Conservation (phyloP, 208 protist genomes). For the Leishmania major region DNA sequence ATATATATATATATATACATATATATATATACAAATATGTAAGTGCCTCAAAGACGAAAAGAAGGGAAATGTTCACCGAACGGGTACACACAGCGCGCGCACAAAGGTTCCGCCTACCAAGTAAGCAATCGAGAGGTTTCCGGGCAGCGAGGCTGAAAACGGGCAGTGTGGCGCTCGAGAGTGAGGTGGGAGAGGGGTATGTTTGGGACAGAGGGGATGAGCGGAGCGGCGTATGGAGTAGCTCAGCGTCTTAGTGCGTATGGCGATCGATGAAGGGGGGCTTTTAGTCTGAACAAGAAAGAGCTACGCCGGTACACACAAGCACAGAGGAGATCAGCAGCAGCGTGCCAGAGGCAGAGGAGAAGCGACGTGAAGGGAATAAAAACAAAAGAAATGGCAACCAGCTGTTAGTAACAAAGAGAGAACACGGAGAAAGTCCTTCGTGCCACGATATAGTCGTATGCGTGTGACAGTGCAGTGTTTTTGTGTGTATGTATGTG, state of each 20-base stretch:
- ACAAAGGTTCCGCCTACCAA: not conserved
- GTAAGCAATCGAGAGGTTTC: too few species aligned
- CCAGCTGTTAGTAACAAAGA: not conserved
- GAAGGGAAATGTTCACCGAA: not conserved
- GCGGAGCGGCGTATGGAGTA: not conserved
- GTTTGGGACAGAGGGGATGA: not conserved
- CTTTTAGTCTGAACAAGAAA: not conserved
- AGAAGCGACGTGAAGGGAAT: constrained; percentile 6
- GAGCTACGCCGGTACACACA: not conserved
- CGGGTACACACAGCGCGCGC: not conserved
- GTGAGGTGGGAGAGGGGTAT: not conserved
- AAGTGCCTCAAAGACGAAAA: not conserved
- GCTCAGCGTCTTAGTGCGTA: not conserved
- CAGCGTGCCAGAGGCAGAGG: not conserved
- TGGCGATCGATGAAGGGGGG: not conserved
- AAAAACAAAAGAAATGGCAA: not conserved
- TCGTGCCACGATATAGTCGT: not conserved
- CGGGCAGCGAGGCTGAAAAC: not conserved
- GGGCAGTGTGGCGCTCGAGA: not conserved
- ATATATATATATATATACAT: not conserved
- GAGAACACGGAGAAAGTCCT: not conserved
- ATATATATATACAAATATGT: not conserved
- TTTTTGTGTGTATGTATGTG: too few species aligned
- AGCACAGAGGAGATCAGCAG: not conserved
- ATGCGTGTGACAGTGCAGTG: not conserved